phyloP scores from a whole-genome alignment of 345 rosid genomes.

The Brassica cretica region DNA sequence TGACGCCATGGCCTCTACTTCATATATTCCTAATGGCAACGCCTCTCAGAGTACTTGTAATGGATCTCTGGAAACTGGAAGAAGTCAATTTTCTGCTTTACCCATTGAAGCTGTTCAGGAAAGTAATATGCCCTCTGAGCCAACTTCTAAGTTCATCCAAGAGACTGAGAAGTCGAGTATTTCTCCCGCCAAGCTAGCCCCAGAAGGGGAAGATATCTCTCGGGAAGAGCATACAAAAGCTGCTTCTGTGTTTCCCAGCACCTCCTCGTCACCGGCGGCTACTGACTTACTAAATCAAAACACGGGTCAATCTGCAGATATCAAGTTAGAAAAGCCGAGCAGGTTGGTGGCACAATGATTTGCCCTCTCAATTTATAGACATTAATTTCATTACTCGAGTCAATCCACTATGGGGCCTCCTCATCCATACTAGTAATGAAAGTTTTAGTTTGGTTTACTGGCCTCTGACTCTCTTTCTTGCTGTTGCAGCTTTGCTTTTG shows the following conservation, averaged over 20 bases:
- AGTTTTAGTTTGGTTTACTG: conserved; percentile 24
- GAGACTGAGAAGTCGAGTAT: conserved; percentile 25
- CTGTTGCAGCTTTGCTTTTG: conserved; percentile 49
- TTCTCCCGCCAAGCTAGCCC: conserved; percentile 9
- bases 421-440: conserved; percentile 11
- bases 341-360: conserved; percentile 34
- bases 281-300: conserved; percentile 17
- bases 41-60: conserved; percentile 37
- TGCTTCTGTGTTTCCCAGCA: conserved; percentile 25
- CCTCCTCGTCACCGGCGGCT: conserved; percentile 11
- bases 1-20: conserved; percentile 38
- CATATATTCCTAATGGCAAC: conserved; percentile 40
- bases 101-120: conserved; percentile 44
- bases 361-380: conserved; percentile 6
- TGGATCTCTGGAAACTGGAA: conserved; percentile 45
- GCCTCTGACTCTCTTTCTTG: neutral
- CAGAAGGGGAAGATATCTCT: conserved; percentile 17
- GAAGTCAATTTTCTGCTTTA: conserved; percentile 35
- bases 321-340: conserved; percentile 29
- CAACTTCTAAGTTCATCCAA: conserved; percentile 30
- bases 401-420: neutral
- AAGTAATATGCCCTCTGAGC: conserved; percentile 34
- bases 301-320: conserved; percentile 27
- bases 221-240: conserved; percentile 28
- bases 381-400: conserved; percentile 14